phyloP scores from a whole-genome alignment of 139 green algal species.

The Mychonastes homosphaera region DNA sequence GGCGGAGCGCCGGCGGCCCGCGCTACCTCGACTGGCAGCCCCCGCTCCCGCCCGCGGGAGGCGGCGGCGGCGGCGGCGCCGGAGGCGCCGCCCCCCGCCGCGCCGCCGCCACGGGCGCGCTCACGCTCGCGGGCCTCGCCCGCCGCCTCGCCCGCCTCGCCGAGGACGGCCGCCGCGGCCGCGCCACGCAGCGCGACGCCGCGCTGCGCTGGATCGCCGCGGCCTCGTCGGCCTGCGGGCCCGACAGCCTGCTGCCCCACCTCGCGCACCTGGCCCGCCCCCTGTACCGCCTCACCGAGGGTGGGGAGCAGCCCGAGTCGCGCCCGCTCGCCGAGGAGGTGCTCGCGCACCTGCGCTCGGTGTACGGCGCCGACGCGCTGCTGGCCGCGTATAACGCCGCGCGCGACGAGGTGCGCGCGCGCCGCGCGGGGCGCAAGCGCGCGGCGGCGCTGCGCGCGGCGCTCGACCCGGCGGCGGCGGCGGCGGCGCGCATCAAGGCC shows the following conservation, averaged over 20 bases:
- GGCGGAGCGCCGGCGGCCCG: too few species aligned
- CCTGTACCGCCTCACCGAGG: slow-evolving; percentile 69
- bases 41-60: too few species aligned
- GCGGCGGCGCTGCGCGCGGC: slow-evolving; percentile 37
- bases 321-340: slow-evolving; percentile 53
- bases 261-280: slow-evolving; percentile 56
- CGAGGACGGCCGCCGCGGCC: slow-evolving; percentile 39
- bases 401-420: slow-evolving; percentile 28
- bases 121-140: slow-evolving; percentile 55
- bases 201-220: slow-evolving; percentile 74
- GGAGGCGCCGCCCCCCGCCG: neutral
- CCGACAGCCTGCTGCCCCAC: slow-evolving; percentile 26
- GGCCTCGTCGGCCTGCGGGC: slow-evolving; percentile 26
- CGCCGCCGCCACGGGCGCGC: slow-evolving; percentile 3
- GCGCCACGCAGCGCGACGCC: slow-evolving; percentile 36
- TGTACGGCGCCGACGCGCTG: slow-evolving; percentile 56
- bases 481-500: slow-evolving; percentile 37
- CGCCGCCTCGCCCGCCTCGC: slow-evolving; percentile 55
- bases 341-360: slow-evolving; percentile 47
- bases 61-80: neutral
- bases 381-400: slow-evolving; percentile 54
- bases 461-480: slow-evolving; percentile 67
- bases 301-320: slow-evolving; percentile 21
- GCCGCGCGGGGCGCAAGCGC: slow-evolving; percentile 34
- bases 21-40: too few species aligned